Conservation (phyloP, 176 grass and related monocot genomes). For the Musa schizocarpa region DNA sequence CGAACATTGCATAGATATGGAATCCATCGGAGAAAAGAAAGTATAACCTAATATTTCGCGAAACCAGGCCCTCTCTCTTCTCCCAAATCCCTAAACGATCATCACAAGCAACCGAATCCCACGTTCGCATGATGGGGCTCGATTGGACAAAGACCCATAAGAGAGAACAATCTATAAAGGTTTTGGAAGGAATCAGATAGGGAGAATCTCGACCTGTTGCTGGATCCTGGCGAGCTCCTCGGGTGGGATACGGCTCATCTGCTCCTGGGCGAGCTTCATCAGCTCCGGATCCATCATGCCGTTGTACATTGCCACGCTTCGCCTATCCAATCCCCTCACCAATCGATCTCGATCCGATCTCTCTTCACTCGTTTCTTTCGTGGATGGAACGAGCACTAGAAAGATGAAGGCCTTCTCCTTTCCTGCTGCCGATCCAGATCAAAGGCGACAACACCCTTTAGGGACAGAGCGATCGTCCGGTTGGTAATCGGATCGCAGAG, state of each 20-base stretch:
- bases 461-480: background rate
- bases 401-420: background rate
- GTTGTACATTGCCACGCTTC: slow-evolving; percentile 29
- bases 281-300: slow-evolving; percentile 92
- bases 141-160: background rate
- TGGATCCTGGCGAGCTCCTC: slow-evolving; percentile 85
- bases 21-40: too few relatives aligned
- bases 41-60: too few relatives aligned
- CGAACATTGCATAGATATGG: background rate
- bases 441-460: background rate
- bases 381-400: background rate
- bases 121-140: background rate
- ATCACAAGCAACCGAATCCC: background rate
- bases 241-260: slow-evolving; percentile 83
- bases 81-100: background rate
- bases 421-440: background rate
- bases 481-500: background rate
- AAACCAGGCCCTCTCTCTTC: background rate
- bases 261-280: slow-evolving; percentile 89
- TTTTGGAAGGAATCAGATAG: background rate
- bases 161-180: background rate
- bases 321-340: background rate
- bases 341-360: slow-evolving; percentile 2
- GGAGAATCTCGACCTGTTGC: slow-evolving; percentile 44
- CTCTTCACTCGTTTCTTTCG: background rate